These are phyloP conservation scores for Chara braunii DNA, from an alignment of 139 green algal genomes.

Conservation along the genomic window DNA sequence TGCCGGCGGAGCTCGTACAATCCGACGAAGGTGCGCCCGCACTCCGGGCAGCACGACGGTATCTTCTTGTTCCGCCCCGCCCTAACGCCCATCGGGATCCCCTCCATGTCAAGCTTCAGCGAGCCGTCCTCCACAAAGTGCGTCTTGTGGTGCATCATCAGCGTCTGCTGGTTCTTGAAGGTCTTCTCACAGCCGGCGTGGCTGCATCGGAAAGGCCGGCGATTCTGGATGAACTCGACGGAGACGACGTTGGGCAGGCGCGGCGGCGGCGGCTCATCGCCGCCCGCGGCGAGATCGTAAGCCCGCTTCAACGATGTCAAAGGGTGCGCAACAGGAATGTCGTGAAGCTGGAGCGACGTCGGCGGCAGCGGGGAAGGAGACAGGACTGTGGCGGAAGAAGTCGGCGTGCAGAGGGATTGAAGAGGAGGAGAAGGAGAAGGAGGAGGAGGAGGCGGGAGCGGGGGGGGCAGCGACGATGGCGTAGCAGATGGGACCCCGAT, in stretches of 20 bases:
- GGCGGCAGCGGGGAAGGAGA: not conserved
- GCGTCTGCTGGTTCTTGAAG: slow-evolving; percentile 40
- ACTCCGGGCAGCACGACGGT: slow-evolving; percentile 32
- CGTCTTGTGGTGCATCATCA: slow-evolving; percentile 40
- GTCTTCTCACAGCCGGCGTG: slow-evolving; percentile 18
- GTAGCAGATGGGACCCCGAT: too few relatives aligned
- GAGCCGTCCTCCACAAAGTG: slow-evolving; percentile 12
- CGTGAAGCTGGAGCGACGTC: not conserved
- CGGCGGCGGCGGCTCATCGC: not conserved
- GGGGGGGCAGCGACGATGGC: too few relatives aligned
- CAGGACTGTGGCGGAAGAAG: not conserved
- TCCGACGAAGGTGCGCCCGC: slow-evolving; percentile 33
- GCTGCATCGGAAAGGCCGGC: slow-evolving; percentile 24
- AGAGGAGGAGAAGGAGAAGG: too few relatives aligned
- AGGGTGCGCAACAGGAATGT: not conserved
- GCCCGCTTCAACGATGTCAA: not conserved
- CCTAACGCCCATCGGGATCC: not conserved
- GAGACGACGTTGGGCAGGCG: not conserved
- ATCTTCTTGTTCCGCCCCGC: slow-evolving; percentile 40
- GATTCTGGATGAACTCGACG: slow-evolving; percentile 1
- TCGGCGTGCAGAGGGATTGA: not conserved
- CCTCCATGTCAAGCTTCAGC: not conserved
- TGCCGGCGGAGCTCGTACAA: slow-evolving; percentile 42
- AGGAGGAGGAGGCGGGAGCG: too few relatives aligned
- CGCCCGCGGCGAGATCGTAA: not conserved